Evolutionary conservation across 139 green algal species (phyloP), one percentile per base, ranked within the genome.

Genomic region (Coccomyxa sp.): DNA sequence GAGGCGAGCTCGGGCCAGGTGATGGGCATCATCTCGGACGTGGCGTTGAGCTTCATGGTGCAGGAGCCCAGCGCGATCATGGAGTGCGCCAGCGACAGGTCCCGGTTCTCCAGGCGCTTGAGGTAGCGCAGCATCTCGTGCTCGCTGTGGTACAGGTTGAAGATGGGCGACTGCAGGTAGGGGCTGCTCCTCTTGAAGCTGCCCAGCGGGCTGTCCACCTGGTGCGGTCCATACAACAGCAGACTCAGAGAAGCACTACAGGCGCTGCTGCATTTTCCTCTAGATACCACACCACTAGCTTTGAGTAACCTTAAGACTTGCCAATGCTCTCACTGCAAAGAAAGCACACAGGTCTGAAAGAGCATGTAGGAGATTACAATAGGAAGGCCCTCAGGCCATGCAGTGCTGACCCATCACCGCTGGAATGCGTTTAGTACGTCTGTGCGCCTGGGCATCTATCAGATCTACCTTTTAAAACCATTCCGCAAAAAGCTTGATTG

Each of bases 1-100:
- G 96, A 95, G 51, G 95, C 95, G 57, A 99, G 93, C 93, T 99
- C 96, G 32, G 92, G 93, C 97, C 97, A 99, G 10, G 97, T 98
- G 89, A 99, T 94, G 67, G 97, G 96, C 58, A 99, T 96, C 97
- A 99, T 99, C 93, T 99, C 97, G 58, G 83, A 91, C 16, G 97
- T 98, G 66, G 97, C 94, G 86, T 99, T 99, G 32, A 99, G 95
- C 95, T 99, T 99, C 97, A 99, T 99, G 79, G 97, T 99, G 92
- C 97, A 99, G 14, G 90, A 96, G 83, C 97, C 97, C 81, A 99
- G 90, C 18, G 97, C 92, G 85, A 99, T 99, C 97, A 99, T 99
- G 84, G 90, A 96, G 93, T 99, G 97, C 0, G 86, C 88, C 83
- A 99, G 91, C 10, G 89, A 96, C 81, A 99, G 88, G 91, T 99